phyloP scores from a whole-genome alignment of 1,284 basidiomycete genomes.

The Sphaerobolus stellatus region DNA sequence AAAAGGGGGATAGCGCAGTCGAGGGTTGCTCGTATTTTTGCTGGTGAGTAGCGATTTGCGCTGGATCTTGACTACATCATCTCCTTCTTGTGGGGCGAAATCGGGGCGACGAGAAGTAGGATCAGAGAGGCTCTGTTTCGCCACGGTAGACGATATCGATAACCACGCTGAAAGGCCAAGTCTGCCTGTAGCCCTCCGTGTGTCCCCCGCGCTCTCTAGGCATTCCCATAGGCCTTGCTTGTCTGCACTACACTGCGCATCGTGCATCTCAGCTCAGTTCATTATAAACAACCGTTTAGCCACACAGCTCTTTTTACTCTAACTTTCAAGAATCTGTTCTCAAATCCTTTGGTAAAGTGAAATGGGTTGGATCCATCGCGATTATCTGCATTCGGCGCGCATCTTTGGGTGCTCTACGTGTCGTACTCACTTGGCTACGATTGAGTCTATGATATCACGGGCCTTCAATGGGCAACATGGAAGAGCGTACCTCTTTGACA shows the following conservation, averaged over 20 bases:
- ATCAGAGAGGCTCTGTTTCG: constrained; percentile 37
- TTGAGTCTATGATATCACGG: constrained; percentile 90
- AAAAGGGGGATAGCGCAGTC: no score
- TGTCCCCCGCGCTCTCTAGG: no score
- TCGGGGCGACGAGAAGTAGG: constrained; percentile 38
- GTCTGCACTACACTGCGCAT: no score
- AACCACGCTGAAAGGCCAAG: no score
- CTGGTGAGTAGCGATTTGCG: constrained; percentile 12
- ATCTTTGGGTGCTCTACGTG: constrained; percentile 92
- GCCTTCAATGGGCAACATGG: constrained; percentile 95
- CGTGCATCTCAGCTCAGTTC: no score
- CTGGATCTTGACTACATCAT: constrained; percentile 23
- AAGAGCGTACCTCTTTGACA: constrained; percentile 89
- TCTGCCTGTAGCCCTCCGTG: no score
- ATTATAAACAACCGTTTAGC: constrained; percentile 2
- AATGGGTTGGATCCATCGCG: constrained; percentile 89
- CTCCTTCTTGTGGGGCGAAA: constrained; percentile 27
- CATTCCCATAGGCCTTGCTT: no score
- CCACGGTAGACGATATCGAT: no score
- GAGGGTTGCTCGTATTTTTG: no score
- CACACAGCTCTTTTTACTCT: no score
- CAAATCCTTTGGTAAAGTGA: background rate
- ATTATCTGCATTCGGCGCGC: constrained; percentile 83
- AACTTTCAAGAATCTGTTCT: background rate
- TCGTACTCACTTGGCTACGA: constrained; percentile 91